A percentile compares a stretch with the other conserved stretches of the same genome.
phyloP scores from a whole-genome alignment of 2,329 filamentous ascomycete species.

The Coniochaeta pulveracea region DNA sequence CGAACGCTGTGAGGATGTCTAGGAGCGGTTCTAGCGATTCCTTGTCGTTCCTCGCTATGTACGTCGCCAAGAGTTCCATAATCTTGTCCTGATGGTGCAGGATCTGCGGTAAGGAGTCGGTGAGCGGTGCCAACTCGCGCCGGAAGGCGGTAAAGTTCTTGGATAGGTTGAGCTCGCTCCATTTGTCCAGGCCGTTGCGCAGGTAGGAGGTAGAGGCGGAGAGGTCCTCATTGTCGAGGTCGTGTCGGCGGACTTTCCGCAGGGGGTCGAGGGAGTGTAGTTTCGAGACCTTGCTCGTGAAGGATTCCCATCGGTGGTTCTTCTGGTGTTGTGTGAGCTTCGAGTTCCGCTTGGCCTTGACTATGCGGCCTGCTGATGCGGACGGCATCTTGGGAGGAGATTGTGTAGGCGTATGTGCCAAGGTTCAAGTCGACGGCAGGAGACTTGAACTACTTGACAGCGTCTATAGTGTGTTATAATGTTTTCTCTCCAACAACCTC shows the following conservation, averaged over 20 bases:
- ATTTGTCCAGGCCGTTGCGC: slow-evolving; percentile 69
- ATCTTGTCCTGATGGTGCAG: slow-evolving; percentile 83
- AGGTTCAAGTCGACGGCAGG: neutral
- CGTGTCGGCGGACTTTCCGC: slow-evolving; percentile 75
- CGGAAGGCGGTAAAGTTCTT: slow-evolving; percentile 69
- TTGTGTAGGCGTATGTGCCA: neutral
- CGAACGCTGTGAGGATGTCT: slow-evolving; percentile 81
- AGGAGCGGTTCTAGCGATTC: slow-evolving; percentile 78
- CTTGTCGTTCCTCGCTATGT: slow-evolving; percentile 67
- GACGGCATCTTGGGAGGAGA: slow-evolving; percentile 48
- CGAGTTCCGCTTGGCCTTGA: slow-evolving; percentile 59
- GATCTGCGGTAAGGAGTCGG: slow-evolving; percentile 84
- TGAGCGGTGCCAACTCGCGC: slow-evolving; percentile 62
- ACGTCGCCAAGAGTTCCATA: slow-evolving; percentile 62
- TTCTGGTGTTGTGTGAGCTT: slow-evolving; percentile 64
- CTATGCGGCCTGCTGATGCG: slow-evolving; percentile 54
- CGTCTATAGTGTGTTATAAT: no score
- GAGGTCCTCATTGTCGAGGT: slow-evolving; percentile 69
- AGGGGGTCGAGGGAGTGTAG: slow-evolving; percentile 85
- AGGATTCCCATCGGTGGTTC: slow-evolving; percentile 84
- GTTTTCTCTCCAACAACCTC: no score
- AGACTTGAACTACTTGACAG: neutral
- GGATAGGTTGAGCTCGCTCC: slow-evolving; percentile 85
- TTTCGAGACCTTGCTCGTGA: slow-evolving; percentile 80
- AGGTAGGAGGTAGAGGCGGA: slow-evolving; percentile 79